Evolutionary conservation across 2,329 filamentous ascomycete genomes (phyloP), one percentile per base, ranked within the genome.

Genomic region (Sordariomycetes sp.): DNA sequence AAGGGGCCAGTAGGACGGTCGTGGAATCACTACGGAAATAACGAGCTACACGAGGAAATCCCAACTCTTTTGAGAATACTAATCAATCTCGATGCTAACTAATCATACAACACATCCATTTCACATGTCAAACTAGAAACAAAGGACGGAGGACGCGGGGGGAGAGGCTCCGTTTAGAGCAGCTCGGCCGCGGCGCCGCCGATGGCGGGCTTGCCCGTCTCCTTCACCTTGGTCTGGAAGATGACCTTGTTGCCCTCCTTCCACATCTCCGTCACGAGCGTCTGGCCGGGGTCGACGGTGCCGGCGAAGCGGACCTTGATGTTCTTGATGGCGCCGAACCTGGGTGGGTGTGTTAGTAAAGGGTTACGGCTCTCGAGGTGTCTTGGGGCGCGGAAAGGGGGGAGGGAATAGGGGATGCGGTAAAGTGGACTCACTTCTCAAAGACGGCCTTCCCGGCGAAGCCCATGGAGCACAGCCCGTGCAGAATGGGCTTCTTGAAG

Each of bases 381-480:
- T 11, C 22, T 11, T 35, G 28, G 25, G 16, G 4, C 6, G 8
- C 11, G 55, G 43, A 54, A 10, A 2, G 5, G 7, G 20, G 16
- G 40, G 24, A 55, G 18, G 22, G 22, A 22, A 43, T n/a, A 12
- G 16, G 32, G 34, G 10, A 48, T 8, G 28, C 28, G 22, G 16
- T 28, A 43, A 22, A 14, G 28, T 2, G 22, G 25, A 50, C 66
- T 35, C 62, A 69, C 62, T 79, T 87, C 74, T 90, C 82, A 70
- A 92, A 88, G 46, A 99, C 85, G 60, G 93, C 91, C 80, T 96
- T 97, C 63, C 87, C 90, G 18, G 89, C 87, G 64, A 97, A 84
- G 65, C 94, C 94, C 67, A 99, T 93, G 70, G 86, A 94, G 81
- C 91, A 96, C 43, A 99, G 83, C n/a, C 94, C 94, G 77, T 99